These are phyloP conservation scores for Scleromitrula shiraiana DNA, from an alignment of 2,329 filamentous ascomycete genomes.

Conservation along the genomic window DNA sequence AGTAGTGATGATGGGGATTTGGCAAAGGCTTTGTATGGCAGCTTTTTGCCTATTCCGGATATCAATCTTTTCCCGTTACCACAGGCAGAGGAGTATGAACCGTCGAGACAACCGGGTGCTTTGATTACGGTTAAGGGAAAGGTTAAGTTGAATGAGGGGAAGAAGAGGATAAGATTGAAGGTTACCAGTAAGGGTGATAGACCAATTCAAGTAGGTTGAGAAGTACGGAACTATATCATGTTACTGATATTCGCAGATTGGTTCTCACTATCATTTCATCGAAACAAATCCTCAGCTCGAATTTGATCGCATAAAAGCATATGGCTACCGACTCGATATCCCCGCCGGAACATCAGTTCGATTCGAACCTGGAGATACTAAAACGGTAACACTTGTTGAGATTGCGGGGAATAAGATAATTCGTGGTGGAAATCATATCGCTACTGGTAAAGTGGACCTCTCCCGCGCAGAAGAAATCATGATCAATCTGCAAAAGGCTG, in stretches of 20 bases:
- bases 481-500: slow-evolving; percentile 56
- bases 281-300: slow-evolving; percentile 86
- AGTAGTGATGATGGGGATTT: slow-evolving; percentile 79
- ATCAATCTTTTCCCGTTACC: slow-evolving; percentile 59
- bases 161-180: slow-evolving; percentile 63
- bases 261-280: slow-evolving; percentile 93
- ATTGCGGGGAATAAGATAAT: slow-evolving; percentile 77
- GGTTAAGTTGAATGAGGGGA: slow-evolving; percentile 64
- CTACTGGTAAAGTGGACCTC: slow-evolving; percentile 62
- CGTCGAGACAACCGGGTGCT: slow-evolving; percentile 67
- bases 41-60: slow-evolving; percentile 75
- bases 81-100: slow-evolving; percentile 56
- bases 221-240: background rate
- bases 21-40: slow-evolving; percentile 80
- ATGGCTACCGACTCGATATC: slow-evolving; percentile 83
- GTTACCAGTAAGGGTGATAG: slow-evolving; percentile 84
- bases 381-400: slow-evolving; percentile 82
- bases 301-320: slow-evolving; percentile 76
- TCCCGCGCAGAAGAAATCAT: slow-evolving; percentile 59
- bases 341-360: slow-evolving; percentile 84
- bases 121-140: slow-evolving; percentile 59
- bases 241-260: slow-evolving; percentile 42
- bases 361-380: slow-evolving; percentile 89
- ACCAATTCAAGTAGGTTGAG: slow-evolving; percentile 65
- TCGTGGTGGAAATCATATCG: slow-evolving; percentile 74